phyloP scores from a whole-genome alignment of 169 alveolate species.

The Cystoisospora suis region DNA sequence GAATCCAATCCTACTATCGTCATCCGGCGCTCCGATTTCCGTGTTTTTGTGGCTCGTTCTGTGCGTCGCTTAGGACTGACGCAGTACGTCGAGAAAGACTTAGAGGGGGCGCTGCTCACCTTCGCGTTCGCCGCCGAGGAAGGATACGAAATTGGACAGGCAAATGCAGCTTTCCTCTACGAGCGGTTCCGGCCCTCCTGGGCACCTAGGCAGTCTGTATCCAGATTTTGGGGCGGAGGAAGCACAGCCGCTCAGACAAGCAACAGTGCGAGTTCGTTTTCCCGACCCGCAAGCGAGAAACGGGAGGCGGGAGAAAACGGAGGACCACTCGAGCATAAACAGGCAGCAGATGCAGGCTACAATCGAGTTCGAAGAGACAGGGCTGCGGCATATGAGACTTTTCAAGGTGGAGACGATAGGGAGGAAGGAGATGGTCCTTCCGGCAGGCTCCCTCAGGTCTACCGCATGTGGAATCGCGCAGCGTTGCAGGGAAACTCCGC shows the following conservation, averaged over 20 bases:
- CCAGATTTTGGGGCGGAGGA: too few relatives aligned
- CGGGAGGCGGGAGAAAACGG: too few relatives aligned
- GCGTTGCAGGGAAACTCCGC: conserved; percentile 54
- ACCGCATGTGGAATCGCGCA: conserved; percentile 48
- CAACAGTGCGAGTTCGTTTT: too few relatives aligned
- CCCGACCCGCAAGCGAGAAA: too few relatives aligned
- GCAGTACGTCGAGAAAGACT: conserved; percentile 66
- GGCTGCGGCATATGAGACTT: too few relatives aligned
- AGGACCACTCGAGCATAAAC: too few relatives aligned
- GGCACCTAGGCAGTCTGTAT: too few relatives aligned
- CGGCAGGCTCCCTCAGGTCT: conserved; percentile 17
- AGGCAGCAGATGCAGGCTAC: too few relatives aligned
- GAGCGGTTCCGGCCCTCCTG: neutral
- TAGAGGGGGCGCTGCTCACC: conserved; percentile 66
- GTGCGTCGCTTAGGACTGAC: conserved; percentile 24
- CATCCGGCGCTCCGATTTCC: too few relatives aligned
- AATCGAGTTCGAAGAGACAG: too few relatives aligned
- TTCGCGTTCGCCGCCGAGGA: conserved; percentile 73
- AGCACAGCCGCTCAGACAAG: too few relatives aligned
- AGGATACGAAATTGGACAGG: conserved; percentile 75
- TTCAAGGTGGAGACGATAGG: neutral
- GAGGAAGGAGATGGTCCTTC: neutral
- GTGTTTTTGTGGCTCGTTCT: neutral
- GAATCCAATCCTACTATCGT: too few relatives aligned
- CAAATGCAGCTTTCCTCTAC: conserved; percentile 57